These are phyloP conservation scores for Musa schizocarpa DNA, from an alignment of 176 grass and related monocot genomes.

Conservation along the genomic window DNA sequence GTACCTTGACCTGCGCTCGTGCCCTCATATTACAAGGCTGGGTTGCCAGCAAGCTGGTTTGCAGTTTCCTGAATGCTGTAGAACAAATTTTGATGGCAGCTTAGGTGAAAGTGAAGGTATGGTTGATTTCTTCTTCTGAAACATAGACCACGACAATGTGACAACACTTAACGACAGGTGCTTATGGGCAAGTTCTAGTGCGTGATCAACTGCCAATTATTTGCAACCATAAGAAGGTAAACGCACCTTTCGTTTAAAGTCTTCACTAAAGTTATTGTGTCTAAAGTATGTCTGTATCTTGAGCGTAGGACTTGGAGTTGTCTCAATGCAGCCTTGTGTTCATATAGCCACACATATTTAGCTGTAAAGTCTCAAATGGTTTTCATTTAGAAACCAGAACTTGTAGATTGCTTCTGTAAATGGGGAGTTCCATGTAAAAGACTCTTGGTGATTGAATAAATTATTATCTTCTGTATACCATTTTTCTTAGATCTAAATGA, in stretches of 20 bases:
- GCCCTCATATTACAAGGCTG: conserved; percentile 42
- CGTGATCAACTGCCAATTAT: too few relatives aligned
- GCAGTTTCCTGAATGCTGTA: conserved; percentile 51
- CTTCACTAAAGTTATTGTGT: not conserved
- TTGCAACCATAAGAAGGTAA: too few relatives aligned
- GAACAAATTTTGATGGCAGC: conserved; percentile 59
- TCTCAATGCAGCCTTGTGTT: not conserved
- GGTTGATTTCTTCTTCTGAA: conserved; percentile 41
- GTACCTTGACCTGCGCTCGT: conserved; percentile 65
- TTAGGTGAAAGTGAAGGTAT: conserved; percentile 35
- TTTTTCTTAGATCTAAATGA: too few relatives aligned
- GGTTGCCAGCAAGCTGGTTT: conserved; percentile 62
- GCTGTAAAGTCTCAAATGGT: not conserved
- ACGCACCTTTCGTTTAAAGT: not conserved
- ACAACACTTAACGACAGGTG: not conserved
- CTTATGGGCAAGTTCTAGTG: not conserved
- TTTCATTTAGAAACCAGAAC: not conserved
- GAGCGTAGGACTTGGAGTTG: not conserved
- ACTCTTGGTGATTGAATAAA: too few relatives aligned
- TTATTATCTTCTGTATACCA: too few relatives aligned
- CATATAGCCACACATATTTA: not conserved
- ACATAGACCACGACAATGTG: not conserved
- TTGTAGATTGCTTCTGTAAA: not conserved
- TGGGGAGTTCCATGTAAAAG: too few relatives aligned
- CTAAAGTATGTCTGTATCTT: not conserved